These are phyloP conservation scores for Colletotrichum zoysiae DNA, from an alignment of 2,329 filamentous ascomycete genomes.

Conservation along the genomic window DNA sequence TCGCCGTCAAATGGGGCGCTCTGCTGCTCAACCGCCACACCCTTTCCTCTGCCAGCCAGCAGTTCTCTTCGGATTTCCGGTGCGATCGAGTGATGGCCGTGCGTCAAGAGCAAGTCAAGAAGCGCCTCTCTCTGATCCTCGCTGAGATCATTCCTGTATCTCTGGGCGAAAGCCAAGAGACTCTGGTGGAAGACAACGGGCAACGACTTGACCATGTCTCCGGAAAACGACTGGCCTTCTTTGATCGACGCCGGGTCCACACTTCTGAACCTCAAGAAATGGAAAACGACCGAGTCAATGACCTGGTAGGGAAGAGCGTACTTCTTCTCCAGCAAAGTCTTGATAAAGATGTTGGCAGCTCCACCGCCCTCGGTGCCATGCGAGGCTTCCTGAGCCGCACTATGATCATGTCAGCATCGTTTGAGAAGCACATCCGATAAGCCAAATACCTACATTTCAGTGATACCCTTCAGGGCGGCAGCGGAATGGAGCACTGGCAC, in stretches of 20 bases:
- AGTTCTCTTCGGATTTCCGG: slow-evolving; percentile 92
- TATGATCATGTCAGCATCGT: slow-evolving; percentile 12
- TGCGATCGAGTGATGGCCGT: slow-evolving; percentile 89
- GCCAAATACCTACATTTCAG: slow-evolving; percentile 73
- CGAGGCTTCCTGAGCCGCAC: slow-evolving; percentile 86
- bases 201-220: slow-evolving; percentile 71
- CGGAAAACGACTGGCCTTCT: slow-evolving; percentile 59
- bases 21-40: slow-evolving; percentile 74
- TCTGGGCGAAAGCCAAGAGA: slow-evolving; percentile 89
- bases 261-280: slow-evolving; percentile 90
- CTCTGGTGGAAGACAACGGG: slow-evolving; percentile 98
- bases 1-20: slow-evolving; percentile 76
- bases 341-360: slow-evolving; percentile 95
- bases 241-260: slow-evolving; percentile 70
- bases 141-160: slow-evolving; percentile 95
- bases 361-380: slow-evolving; percentile 88
- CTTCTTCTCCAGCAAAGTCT: slow-evolving; percentile 93
- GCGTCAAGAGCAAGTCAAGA: slow-evolving; percentile 84
- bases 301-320: slow-evolving; percentile 96
- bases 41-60: slow-evolving; percentile 87
- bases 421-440: too few species aligned
- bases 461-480: slow-evolving; percentile 89
- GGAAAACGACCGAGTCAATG: slow-evolving; percentile 93
- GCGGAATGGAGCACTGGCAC: slow-evolving; percentile 94
- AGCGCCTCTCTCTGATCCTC: slow-evolving; percentile 94